Conservation (phyloP, 176 grass and related monocot genomes). For the Aegilops speltoides region DNA sequence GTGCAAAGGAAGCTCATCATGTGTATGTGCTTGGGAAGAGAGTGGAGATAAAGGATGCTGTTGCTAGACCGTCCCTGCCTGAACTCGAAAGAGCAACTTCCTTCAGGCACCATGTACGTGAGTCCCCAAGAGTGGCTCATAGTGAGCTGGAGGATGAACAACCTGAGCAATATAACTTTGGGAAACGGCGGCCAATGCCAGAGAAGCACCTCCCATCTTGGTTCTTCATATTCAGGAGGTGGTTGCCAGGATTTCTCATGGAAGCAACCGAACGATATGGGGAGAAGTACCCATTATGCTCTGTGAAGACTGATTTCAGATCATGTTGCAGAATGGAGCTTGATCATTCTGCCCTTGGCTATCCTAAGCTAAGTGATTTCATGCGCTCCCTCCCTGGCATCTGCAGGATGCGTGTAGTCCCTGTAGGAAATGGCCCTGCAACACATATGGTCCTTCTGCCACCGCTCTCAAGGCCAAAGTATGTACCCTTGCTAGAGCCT, state of each 20-base stretch:
- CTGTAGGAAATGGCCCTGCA: slow-evolving; percentile 52
- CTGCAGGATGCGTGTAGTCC: slow-evolving; percentile 60
- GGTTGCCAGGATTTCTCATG: slow-evolving; percentile 59
- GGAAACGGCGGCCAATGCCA: slow-evolving; percentile 38
- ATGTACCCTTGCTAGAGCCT: slow-evolving; percentile 52
- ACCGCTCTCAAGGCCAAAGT: slow-evolving; percentile 36
- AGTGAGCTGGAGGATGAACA: slow-evolving; percentile 34
- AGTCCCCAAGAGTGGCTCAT: slow-evolving; percentile 18
- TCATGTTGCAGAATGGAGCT: slow-evolving; percentile 62
- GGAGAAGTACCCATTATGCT: slow-evolving; percentile 58
- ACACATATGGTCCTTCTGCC: slow-evolving; percentile 67
- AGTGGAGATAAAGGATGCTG: slow-evolving; percentile 67
- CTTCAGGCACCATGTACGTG: slow-evolving; percentile 17
- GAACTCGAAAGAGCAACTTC: slow-evolving; percentile 26
- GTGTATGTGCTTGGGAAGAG: slow-evolving; percentile 59
- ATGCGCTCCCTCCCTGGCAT: slow-evolving; percentile 61
- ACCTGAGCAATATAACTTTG: slow-evolving; percentile 31
- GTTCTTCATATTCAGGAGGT: slow-evolving; percentile 64
- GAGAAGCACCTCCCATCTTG: slow-evolving; percentile 64
- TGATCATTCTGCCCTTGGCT: slow-evolving; percentile 53
- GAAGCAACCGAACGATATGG: slow-evolving; percentile 35
- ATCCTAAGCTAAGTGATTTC: slow-evolving; percentile 68
- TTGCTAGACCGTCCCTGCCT: slow-evolving; percentile 47
- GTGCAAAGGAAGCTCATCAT: slow-evolving; percentile 65
- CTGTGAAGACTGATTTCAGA: slow-evolving; percentile 63